Percentiles rank a stretch among this genome's conserved stretches.
Conservation (phyloP, 2,329 filamentous ascomycete species). For the Trichoderma endophyticum region DNA sequence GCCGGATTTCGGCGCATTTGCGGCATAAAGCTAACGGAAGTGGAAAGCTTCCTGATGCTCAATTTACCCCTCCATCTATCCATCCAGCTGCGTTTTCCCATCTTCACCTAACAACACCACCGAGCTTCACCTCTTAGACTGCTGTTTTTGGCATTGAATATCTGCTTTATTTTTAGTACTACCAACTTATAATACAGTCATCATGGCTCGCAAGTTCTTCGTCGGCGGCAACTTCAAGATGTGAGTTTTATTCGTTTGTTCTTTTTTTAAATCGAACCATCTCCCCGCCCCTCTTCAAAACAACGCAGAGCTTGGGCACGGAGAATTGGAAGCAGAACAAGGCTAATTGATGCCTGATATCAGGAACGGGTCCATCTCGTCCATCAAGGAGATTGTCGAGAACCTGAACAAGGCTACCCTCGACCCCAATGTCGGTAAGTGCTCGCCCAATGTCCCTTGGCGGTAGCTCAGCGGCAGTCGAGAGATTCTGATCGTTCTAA, state of each 20-base stretch:
- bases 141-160: background rate
- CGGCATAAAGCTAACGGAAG: background rate
- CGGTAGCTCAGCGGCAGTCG: background rate
- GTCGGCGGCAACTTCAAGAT: conserved; percentile 99
- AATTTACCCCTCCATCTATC: conserved; percentile 11
- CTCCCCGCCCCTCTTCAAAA: conserved; percentile 26
- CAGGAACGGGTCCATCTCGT: conserved; percentile 90
- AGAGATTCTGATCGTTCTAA: background rate
- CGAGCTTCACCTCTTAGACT: background rate
- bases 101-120: background rate
- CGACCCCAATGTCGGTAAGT: conserved; percentile 69
- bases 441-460: background rate
- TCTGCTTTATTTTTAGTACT: background rate
- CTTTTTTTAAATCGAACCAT: conserved; percentile 23
- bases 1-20: conserved; percentile 12
- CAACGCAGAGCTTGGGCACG: conserved; percentile 26
- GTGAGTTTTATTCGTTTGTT: conserved; percentile 52
- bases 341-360: background rate
- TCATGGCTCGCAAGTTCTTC: conserved; percentile 93
- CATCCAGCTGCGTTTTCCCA: background rate
- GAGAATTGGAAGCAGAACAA: background rate
- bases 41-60: background rate
- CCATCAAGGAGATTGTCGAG: conserved; percentile 85
- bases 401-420: conserved; percentile 84
- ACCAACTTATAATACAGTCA: conserved; percentile 42